phyloP scores from a whole-genome alignment of 1,284 basidiomycete species.

The Xanthoconium separans region DNA sequence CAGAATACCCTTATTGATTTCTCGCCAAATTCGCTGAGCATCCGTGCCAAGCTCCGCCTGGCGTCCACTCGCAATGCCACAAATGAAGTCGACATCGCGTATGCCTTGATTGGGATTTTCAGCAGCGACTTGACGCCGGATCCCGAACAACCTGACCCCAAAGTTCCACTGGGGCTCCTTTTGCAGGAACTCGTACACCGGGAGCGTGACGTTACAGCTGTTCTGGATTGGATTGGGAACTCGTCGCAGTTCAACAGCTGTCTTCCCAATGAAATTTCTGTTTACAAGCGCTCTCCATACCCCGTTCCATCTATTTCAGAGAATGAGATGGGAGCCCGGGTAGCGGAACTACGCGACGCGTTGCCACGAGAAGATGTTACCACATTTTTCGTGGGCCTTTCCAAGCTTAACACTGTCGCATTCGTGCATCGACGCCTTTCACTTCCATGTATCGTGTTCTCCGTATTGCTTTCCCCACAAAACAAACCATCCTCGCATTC shows the following conservation, averaged over 20 bases:
- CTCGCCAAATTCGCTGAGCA: constrained; percentile 1
- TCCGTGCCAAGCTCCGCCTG: constrained; percentile 9
- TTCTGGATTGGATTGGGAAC: constrained; percentile 13
- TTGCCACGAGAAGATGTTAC: neutral
- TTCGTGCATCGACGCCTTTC: neutral
- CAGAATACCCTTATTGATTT: constrained; percentile 2
- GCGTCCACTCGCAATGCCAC: constrained; percentile 5
- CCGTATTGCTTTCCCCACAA: neutral
- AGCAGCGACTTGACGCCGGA: constrained; percentile 1
- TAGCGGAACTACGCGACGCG: neutral
- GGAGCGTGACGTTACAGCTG: constrained; percentile 5
- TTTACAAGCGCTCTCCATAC: neutral
- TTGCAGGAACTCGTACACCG: constrained; percentile 9
- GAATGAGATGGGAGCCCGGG: neutral
- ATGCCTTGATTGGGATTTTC: constrained; percentile 10
- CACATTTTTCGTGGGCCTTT: neutral
- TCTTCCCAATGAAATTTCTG: constrained; percentile 1
- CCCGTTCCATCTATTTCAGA: neutral
- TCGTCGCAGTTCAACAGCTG: constrained; percentile 11
- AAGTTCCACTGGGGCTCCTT: constrained; percentile 9
- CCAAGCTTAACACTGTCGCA: neutral
- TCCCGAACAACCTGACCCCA: neutral
- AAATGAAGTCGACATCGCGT: constrained; percentile 3
- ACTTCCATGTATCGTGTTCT: constrained; percentile 1
- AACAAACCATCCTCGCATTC: no score